phyloP scores from a whole-genome alignment of 2,329 filamentous ascomycete genomes.

The Penicillium sp. region DNA sequence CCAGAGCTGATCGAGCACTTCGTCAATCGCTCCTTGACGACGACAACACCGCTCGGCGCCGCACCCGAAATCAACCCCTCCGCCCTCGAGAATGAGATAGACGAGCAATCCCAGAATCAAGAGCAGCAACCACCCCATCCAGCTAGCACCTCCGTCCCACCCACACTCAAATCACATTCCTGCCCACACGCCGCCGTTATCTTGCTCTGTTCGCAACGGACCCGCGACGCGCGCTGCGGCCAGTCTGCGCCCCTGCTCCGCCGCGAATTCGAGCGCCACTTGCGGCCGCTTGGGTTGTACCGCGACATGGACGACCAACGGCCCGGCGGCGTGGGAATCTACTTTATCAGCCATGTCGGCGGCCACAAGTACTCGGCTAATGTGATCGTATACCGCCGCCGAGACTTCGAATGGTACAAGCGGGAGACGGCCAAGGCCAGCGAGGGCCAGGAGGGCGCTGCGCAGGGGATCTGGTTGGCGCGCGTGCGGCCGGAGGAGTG shows the following conservation, averaged over 20 bases:
- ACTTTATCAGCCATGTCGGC: slow-evolving; percentile 94
- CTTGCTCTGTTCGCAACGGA: slow-evolving; percentile 88
- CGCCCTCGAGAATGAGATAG: too few species aligned
- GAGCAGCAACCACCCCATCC: slow-evolving; percentile 20
- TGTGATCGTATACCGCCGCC: slow-evolving; percentile 79
- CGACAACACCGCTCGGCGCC: slow-evolving; percentile 64
- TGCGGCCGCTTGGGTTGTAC: slow-evolving; percentile 78
- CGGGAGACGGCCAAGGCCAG: slow-evolving; percentile 29
- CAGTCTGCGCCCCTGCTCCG: slow-evolving; percentile 88
- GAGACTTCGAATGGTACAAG: slow-evolving; percentile 42
- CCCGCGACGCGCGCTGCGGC: slow-evolving; percentile 90
- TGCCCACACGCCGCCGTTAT: slow-evolving; percentile 84
- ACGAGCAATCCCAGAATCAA: too few species aligned
- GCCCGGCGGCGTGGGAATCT: slow-evolving; percentile 88
- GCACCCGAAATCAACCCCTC: too few species aligned
- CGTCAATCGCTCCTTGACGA: slow-evolving; percentile 68
- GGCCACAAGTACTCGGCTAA: slow-evolving; percentile 97
- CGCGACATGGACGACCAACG: slow-evolving; percentile 84
- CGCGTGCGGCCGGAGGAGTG: slow-evolving; percentile 82
- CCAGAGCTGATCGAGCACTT: slow-evolving; percentile 68
- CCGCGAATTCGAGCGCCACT: slow-evolving; percentile 82
- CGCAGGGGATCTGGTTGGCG: slow-evolving; percentile 90
- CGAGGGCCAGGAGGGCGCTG: slow-evolving; percentile 57
- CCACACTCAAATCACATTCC: slow-evolving; percentile 56
- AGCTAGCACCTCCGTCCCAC: slow-evolving; percentile 32